phyloP scores from a whole-genome alignment of 2,329 filamentous ascomycete genomes.

The Phialophora macrospora region DNA sequence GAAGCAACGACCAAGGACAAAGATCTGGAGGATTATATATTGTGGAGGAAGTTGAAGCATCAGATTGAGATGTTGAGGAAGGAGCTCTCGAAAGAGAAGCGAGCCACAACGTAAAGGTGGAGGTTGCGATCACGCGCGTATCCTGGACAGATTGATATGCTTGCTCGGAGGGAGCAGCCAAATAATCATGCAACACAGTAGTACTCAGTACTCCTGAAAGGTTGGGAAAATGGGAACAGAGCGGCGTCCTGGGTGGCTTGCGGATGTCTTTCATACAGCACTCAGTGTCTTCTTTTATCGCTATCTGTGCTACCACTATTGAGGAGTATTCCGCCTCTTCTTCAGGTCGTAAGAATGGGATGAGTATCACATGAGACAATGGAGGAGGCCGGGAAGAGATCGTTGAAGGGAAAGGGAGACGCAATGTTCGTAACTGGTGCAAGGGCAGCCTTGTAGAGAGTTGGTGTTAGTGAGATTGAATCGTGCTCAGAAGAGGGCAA shows the following conservation, averaged over 20 bases:
- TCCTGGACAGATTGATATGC: constrained; percentile 33
- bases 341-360: not conserved
- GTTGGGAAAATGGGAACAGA: not conserved
- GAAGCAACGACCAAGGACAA: constrained; percentile 34
- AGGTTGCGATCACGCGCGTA: constrained; percentile 36
- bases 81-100: constrained; percentile 43
- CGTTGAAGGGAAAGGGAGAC: not conserved
- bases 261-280: not conserved
- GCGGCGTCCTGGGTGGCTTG: not conserved
- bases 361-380: not conserved
- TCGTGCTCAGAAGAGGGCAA: not conserved
- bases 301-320: not conserved
- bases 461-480: not conserved
- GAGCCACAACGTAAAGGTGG: not conserved
- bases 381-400: not conserved
- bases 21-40: constrained; percentile 46
- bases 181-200: not conserved
- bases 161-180: not conserved
- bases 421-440: not conserved
- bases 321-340: not conserved
- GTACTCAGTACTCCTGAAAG: not conserved
- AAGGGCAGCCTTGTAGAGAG: not conserved
- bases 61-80: constrained; percentile 51
- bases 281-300: not conserved
- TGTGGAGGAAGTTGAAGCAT: constrained; percentile 51